Conservation (phyloP, 805 yeast species). For the Metschnikowia borealis region DNA sequence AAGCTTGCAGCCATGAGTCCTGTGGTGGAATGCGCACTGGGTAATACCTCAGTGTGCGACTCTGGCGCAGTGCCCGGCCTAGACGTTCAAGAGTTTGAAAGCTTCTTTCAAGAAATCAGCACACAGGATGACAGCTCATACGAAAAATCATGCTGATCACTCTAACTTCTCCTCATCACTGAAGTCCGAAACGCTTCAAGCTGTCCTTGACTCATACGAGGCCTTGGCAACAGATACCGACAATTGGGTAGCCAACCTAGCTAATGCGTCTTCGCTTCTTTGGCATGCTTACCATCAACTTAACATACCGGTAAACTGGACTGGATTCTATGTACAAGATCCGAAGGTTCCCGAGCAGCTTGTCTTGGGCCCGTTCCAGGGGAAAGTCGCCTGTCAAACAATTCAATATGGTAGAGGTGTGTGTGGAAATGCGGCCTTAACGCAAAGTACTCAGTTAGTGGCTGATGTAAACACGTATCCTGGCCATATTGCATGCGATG, state of each 20-base stretch:
- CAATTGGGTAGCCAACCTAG: constrained; percentile 86
- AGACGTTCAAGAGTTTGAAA: constrained; percentile 2
- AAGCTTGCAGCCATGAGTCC: constrained; percentile 11
- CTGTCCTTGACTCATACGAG: constrained; percentile 55
- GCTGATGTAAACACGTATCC: constrained; percentile 74
- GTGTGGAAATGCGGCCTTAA: constrained; percentile 78
- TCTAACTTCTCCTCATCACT: constrained; percentile 44
- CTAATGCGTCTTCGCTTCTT: constrained; percentile 80
- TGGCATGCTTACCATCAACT: constrained; percentile 84
- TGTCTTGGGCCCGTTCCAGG: constrained; percentile 90
- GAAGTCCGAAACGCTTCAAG: constrained; percentile 55
- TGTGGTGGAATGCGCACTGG: constrained; percentile 14
- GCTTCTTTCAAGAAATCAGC: background rate
- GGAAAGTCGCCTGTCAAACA: constrained; percentile 91
- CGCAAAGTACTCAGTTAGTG: constrained; percentile 65
- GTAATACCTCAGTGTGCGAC: constrained; percentile 12
- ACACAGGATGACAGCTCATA: constrained; percentile 6
- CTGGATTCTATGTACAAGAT: constrained; percentile 77
- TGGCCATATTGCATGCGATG: constrained; percentile 97
- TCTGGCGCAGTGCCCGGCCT: constrained; percentile 6
- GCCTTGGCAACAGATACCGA: constrained; percentile 60
- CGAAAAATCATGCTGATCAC: constrained; percentile 65
- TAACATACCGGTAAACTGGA: constrained; percentile 71
- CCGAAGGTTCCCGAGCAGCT: constrained; percentile 40
- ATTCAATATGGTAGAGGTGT: constrained; percentile 82